Conservation (phyloP, 2,329 filamentous ascomycete genomes). For the Calonectria montana region DNA sequence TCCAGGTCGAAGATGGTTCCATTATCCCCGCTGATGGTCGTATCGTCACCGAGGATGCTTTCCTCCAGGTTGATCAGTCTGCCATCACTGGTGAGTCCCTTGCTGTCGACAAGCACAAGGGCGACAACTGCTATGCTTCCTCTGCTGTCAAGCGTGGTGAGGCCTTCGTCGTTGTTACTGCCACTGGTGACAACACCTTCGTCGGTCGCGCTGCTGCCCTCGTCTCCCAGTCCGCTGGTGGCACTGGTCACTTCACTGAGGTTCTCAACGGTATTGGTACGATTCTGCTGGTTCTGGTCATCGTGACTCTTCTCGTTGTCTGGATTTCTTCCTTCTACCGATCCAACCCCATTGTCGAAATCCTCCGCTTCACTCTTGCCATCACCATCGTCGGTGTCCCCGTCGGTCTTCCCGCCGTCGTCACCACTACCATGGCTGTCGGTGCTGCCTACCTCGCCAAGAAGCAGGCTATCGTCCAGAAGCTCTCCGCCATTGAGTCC, state of each 20-base stretch:
- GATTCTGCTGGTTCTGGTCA: conserved; percentile 81
- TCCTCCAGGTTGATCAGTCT: conserved; percentile 92
- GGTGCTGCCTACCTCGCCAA: conserved; percentile 91
- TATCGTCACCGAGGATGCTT: conserved; percentile 84
- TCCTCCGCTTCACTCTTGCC: conserved; percentile 86
- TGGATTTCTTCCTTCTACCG: conserved; percentile 92
- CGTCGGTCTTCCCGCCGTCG: conserved; percentile 91
- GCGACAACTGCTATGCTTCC: conserved; percentile 85
- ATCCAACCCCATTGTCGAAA: conserved; percentile 81
- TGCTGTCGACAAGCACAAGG: conserved; percentile 87
- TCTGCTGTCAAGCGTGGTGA: conserved; percentile 92
- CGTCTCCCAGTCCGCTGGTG: conserved; percentile 79
- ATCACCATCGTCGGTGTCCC: conserved; percentile 94
- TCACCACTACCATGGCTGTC: conserved; percentile 95
- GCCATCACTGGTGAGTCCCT: conserved; percentile 93
- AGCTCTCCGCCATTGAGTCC: conserved; percentile 91
- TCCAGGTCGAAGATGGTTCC: conserved; percentile 90
- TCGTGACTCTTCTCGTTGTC: conserved; percentile 83
- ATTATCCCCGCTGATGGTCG: conserved; percentile 91
- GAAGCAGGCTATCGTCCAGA: conserved; percentile 94
- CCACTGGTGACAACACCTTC: conserved; percentile 90
- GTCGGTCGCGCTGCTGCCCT: conserved; percentile 90
- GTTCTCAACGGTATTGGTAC: conserved; percentile 90
- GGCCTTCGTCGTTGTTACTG: conserved; percentile 83
- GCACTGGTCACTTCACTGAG: conserved; percentile 89